A percentile compares a stretch with the other conserved stretches of the same genome.
phyloP scores from a whole-genome alignment of 1,284 basidiomycete species.

The Pterulicium gracile region DNA sequence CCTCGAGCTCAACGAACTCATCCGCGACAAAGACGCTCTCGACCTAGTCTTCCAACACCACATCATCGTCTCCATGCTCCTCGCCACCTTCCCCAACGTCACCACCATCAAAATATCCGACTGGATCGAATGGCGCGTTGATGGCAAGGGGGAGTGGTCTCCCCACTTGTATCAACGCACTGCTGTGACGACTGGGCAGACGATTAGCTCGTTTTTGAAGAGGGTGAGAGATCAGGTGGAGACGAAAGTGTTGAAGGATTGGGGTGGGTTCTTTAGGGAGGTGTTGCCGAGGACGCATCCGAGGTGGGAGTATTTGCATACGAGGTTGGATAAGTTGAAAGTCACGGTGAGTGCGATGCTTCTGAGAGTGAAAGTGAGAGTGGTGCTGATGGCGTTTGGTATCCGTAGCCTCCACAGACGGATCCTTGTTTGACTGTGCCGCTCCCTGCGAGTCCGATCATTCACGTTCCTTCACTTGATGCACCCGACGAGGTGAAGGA shows the following conservation, averaged over 20 bases:
- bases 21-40: neutral
- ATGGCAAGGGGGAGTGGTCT: neutral
- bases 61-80: neutral
- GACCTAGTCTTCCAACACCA: neutral
- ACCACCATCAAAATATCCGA: neutral
- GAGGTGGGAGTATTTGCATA: neutral
- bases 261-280: neutral
- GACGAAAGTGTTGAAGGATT: neutral
- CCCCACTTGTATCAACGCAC: neutral
- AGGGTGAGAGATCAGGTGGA: neutral
- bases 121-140: neutral
- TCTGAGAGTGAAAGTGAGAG: no score
- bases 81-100: neutral
- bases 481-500: no score
- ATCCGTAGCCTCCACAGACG: no score
- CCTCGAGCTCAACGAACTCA: neutral
- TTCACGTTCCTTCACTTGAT: no score
- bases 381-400: no score
- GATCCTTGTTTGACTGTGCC: no score
- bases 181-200: neutral
- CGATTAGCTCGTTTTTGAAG: neutral
- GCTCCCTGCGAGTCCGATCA: no score
- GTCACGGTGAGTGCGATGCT: no score
- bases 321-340: no score
- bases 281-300: neutral